Evolutionary conservation across 2,329 filamentous ascomycete genomes (phyloP), one percentile per base, ranked within the genome.

Genomic region (Fusarium keratoplasticum): DNA sequence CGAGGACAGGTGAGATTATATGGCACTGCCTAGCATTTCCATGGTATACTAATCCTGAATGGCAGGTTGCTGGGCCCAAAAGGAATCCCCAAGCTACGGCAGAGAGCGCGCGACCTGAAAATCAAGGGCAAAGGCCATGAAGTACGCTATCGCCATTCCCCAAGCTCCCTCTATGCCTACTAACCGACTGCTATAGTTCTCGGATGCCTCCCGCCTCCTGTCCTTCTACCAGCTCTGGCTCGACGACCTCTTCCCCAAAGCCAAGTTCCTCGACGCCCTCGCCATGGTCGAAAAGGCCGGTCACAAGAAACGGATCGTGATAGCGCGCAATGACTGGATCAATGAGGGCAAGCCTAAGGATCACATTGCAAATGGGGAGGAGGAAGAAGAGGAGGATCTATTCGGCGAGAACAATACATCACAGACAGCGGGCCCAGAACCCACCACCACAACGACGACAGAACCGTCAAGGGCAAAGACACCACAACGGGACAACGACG

Each of bases 161-260:
- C 18, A 47, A 29, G 47, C 44, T 8, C 6, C 10, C 11, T 3
- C n/a, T 5, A 7, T 29, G 20, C 3, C 7, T 11, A 18, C 22
- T 73, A 55, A 71, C 20, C 36, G 1, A 27, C 9, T n/a, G 10
- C 6, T 9, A 4, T 63, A 96, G 92, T 98, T 96, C 83, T 92
- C 93, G 20, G 96, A 99, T 80, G 90, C 95, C 13, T 89, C 92
- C 0, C 90, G 92, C 18, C 88, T 99, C 27, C 87, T 99, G 57
- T 94, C 94, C 27, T 94, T 97, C 81, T 99, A 98, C 81, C 96
- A 98, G 81, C 84, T 98, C 65, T 99, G 96, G 96, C 92, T 99
- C 2, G 96, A 99, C 83, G 95, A 98, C 79, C 87, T 99, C 14
- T 99, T 95, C 79, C 96, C 96, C 14, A 95, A 97, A 79, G 96